Conservation (phyloP, 2,329 filamentous ascomycete species). For the Lasiodiplodia citricola region DNA sequence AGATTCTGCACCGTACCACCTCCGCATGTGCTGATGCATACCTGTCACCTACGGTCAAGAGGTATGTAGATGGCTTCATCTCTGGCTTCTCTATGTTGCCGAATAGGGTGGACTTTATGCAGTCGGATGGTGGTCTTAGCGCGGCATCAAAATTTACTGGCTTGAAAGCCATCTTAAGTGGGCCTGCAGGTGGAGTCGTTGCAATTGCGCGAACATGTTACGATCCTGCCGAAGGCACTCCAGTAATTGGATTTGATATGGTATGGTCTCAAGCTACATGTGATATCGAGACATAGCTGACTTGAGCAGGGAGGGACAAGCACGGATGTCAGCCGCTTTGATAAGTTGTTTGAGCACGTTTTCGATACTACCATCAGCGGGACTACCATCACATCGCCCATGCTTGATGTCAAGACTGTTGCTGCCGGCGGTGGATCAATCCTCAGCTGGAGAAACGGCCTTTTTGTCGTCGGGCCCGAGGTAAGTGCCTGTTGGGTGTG, state of each 20-base stretch:
- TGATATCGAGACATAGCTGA: neutral
- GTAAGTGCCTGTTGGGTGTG: neutral
- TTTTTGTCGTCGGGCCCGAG: slow-evolving; percentile 90
- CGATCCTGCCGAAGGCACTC: slow-evolving; percentile 32
- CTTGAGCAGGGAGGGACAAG: slow-evolving; percentile 35
- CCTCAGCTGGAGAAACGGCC: slow-evolving; percentile 85
- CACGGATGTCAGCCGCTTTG: slow-evolving; percentile 43
- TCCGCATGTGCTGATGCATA: slow-evolving; percentile 38
- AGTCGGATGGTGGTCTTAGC: slow-evolving; percentile 40
- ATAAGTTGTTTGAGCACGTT: slow-evolving; percentile 38
- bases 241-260: slow-evolving; percentile 40
- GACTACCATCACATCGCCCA: slow-evolving; percentile 37
- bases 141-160: slow-evolving; percentile 37
- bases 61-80: slow-evolving; percentile 35
- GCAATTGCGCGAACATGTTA: slow-evolving; percentile 41
- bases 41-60: slow-evolving; percentile 34
- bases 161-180: slow-evolving; percentile 39
- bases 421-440: slow-evolving; percentile 71
- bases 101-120: slow-evolving; percentile 43
- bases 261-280: neutral
- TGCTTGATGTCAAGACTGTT: slow-evolving; percentile 41
- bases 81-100: slow-evolving; percentile 35
- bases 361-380: slow-evolving; percentile 42
- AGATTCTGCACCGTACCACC: slow-evolving; percentile 33
- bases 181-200: slow-evolving; percentile 45